Base-by-base conservation (phyloP, 176 grass and related monocot species). In the Rhynchospora breviuscula region DNA sequence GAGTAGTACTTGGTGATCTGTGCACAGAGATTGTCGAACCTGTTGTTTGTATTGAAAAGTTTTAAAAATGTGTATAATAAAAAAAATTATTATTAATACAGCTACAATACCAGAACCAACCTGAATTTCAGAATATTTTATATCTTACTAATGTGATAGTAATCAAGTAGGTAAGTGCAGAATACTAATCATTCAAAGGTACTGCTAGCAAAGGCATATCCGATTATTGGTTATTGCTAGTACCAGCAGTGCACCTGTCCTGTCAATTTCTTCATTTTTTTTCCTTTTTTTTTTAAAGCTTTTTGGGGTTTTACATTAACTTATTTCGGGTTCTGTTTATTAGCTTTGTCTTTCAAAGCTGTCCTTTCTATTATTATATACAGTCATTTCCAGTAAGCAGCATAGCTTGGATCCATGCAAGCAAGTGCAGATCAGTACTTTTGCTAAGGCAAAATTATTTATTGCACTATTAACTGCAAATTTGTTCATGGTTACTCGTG, bases 1-100 rank as follows among this genome's bases (percentile, higher is more conserved):
- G 90, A 98, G 90, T 98, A 98, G 86, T 88, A 94, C 85, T 87
- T 98, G 12, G 87, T 85, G 45, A 98, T 64, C 26, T 90, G 83
- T 2, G 92, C 85, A 78, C 90, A 91, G 77, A 97, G 84, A 49
- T 84, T 83, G 87, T 98, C 95, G 47, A 94, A 90, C 29, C 80
- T 85, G 44, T 64, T 29, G 18, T 82, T 31, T 29, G 29, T 47
- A 64, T 46, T 58, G 10, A 78, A 57, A 6, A 33, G 29, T 56
- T 25, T 18, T 46, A 40, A 71, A 78, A 57, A 57, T 21, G 11
- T 25, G 25, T 13, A 19, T 0, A 78, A 78, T n/a, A 57, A 57
- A 4, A 57, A 56, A 0, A 1, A 33, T 13, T 54, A 29, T 31
- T 18, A 57, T 2, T n/a, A 31, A 78, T 57, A 72, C 18, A 45